A percentile compares a stretch with the other conserved stretches of the same genome.
phyloP scores from a whole-genome alignment of 208 protist genomes.

The Plasmodiophora brassicae region DNA sequence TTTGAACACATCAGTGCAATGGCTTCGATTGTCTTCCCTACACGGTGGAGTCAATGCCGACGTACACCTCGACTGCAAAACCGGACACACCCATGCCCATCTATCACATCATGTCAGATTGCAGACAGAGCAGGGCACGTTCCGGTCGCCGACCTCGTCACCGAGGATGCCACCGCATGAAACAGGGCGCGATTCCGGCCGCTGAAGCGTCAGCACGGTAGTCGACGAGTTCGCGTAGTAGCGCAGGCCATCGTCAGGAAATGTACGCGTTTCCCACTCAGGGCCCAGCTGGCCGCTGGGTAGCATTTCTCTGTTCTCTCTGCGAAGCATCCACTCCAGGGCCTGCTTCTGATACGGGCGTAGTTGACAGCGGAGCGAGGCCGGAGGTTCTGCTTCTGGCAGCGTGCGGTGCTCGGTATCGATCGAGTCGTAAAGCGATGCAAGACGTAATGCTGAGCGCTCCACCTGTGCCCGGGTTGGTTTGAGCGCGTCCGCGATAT shows the following conservation, averaged over 20 bases:
- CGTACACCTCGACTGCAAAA: background rate
- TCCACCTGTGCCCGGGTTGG: background rate
- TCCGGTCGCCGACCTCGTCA: background rate
- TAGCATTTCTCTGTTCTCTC: background rate
- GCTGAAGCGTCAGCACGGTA: background rate
- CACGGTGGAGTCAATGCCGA: too few relatives aligned
- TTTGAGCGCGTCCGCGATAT: background rate
- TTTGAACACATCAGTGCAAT: background rate
- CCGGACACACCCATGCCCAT: background rate
- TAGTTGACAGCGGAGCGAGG: background rate
- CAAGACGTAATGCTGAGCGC: background rate
- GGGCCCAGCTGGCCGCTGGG: background rate
- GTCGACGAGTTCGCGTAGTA: background rate
- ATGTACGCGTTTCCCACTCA: background rate
- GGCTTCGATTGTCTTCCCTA: slow-evolving; percentile 6
- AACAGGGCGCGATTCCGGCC: background rate
- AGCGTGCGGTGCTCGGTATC: background rate
- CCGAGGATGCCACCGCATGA: slow-evolving; percentile 7
- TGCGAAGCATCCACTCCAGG: background rate
- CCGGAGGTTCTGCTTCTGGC: background rate
- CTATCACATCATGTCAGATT: background rate
- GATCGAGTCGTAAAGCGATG: background rate
- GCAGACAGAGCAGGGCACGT: background rate
- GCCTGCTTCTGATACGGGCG: slow-evolving; percentile 4
- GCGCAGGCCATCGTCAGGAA: background rate